Conservation (phyloP, 1,284 basidiomycete genomes). For the Naganishia liquefaciens region DNA sequence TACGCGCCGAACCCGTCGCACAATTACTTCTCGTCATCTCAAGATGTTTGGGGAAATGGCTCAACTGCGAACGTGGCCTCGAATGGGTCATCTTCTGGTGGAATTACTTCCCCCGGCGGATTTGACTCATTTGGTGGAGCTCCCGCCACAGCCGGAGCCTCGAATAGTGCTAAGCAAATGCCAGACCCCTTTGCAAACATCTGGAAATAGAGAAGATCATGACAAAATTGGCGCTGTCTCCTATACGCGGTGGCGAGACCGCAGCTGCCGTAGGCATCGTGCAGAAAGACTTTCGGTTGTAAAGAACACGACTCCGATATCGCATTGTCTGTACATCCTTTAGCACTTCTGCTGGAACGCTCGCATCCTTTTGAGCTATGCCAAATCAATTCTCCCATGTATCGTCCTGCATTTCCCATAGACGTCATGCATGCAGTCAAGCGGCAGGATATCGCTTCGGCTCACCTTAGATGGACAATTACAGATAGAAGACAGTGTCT, state of each 20-base stretch:
- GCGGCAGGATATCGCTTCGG: neutral
- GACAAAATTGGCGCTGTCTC: too few relatives aligned
- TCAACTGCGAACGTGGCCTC: neutral
- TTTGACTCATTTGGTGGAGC: conserved; percentile 2
- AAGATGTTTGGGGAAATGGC: conserved; percentile 32
- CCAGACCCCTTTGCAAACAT: conserved; percentile 35
- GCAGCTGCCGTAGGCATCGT: too few relatives aligned
- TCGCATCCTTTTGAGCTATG: too few relatives aligned
- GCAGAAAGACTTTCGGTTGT: neutral
- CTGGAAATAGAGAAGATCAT: conserved; percentile 28
- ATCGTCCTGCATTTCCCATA: neutral
- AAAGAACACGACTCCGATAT: neutral
- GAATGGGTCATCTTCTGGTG: neutral
- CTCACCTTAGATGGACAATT: neutral
- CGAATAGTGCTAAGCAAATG: conserved; percentile 3
- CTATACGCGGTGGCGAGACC: too few relatives aligned
- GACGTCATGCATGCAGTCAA: neutral
- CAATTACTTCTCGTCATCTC: conserved; percentile 31
- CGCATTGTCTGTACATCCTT: too few relatives aligned
- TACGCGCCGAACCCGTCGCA: conserved; percentile 3
- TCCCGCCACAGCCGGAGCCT: neutral
- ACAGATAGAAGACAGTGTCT: neutral
- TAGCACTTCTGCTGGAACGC: too few relatives aligned
- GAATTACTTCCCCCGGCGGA: conserved; percentile 5
- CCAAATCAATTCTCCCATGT: neutral